Evolutionary conservation across 345 rosid species (phyloP).

Genomic region (Draba incana): DNA sequence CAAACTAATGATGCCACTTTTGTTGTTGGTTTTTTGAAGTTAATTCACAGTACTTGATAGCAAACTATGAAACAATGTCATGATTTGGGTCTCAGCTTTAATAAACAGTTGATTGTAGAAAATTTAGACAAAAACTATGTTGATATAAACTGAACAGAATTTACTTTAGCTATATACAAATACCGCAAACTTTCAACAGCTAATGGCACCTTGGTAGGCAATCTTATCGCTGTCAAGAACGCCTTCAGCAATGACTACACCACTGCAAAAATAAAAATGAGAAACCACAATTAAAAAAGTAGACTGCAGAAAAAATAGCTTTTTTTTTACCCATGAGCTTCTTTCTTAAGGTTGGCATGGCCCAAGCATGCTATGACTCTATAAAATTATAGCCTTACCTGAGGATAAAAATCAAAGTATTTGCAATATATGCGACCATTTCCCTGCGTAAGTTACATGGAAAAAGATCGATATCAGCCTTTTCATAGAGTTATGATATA

Average conservation of each 20-base stretch:
- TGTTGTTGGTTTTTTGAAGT: too few relatives aligned
- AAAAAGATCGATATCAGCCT: neutral
- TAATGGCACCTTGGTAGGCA: conserved; percentile 56
- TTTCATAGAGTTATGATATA: conserved; percentile 9
- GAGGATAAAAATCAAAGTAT: conserved; percentile 88
- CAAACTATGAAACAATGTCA: neutral
- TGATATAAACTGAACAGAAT: neutral
- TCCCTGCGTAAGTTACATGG: conserved; percentile 58
- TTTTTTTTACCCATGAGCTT: conserved; percentile 16
- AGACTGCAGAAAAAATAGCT: conserved; percentile 11
- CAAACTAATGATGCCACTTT: conserved; percentile 16
- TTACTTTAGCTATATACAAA: neutral
- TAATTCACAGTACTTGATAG: too few relatives aligned
- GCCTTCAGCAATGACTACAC: conserved; percentile 95
- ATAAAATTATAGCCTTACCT: conserved; percentile 56
- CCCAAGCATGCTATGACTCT: conserved; percentile 7
- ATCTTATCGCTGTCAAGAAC: conserved; percentile 57
- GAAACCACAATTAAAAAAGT: conserved; percentile 10
- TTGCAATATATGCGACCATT: conserved; percentile 97
- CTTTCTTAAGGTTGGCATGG: conserved; percentile 15
- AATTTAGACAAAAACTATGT: neutral
- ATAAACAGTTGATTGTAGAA: neutral
- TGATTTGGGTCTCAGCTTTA: neutral
- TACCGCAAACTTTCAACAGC: conserved; percentile 11
- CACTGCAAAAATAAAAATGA: conserved; percentile 64